phyloP scores from a whole-genome alignment of 495 filamentous ascomycete species.

The Aspergillus conjunctus region DNA sequence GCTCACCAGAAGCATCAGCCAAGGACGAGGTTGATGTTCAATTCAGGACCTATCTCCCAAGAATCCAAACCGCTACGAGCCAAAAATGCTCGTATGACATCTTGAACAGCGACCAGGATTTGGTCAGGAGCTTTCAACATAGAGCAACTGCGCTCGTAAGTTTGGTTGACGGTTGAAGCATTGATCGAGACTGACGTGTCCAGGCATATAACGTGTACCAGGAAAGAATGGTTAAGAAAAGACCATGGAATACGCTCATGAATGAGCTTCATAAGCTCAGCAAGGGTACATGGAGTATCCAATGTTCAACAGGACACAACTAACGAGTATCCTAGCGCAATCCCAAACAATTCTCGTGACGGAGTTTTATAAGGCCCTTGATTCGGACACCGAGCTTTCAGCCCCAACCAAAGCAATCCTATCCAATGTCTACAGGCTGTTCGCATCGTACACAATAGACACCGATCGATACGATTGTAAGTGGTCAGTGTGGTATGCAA shows the following conservation, averaged over 20 bases:
- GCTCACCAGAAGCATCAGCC: conserved; percentile 14
- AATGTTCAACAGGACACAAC: not conserved
- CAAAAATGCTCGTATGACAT: conserved; percentile 15
- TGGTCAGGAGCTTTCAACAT: conserved; percentile 46
- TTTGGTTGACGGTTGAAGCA: not conserved
- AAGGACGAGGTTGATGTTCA: conserved; percentile 28
- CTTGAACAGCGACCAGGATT: conserved; percentile 34
- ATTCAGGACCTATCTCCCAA: conserved; percentile 29
- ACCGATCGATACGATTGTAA: conserved; percentile 37
- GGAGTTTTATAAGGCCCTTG: conserved; percentile 42
- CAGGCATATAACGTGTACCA: conserved; percentile 46
- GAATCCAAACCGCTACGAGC: not conserved
- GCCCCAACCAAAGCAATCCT: conserved; percentile 27
- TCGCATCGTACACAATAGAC: conserved; percentile 47
- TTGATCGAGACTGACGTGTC: not conserved
- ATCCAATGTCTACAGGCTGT: conserved; percentile 44
- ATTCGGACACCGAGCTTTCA: conserved; percentile 29
- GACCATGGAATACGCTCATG: conserved; percentile 49
- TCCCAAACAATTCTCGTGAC: conserved; percentile 49
- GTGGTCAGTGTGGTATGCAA: not conserved
- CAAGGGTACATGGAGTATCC: conserved; percentile 28
- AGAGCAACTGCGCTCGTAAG: conserved; percentile 42
- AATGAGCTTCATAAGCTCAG: conserved; percentile 49
- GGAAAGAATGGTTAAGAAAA: conserved; percentile 45
- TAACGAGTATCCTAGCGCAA: conserved; percentile 30